A percentile compares a stretch with the other conserved stretches of the same genome.
Conservation (phyloP, 805 yeast genomes). For the Pichia nanzhaoensis region DNA sequence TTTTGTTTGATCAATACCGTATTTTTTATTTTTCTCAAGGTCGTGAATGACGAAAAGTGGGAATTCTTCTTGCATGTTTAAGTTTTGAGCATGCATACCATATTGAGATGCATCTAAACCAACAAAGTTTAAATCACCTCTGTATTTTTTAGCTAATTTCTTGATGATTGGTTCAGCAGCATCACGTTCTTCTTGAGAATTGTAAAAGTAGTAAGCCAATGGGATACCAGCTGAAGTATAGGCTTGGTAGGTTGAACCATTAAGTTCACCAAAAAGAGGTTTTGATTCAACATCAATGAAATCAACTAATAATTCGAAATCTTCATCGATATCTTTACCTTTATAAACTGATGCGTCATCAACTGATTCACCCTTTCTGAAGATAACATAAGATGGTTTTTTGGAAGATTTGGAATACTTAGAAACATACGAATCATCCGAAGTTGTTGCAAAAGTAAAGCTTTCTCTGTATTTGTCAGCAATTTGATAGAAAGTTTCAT, state of each 20-base stretch:
- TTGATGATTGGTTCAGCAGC: slow-evolving; percentile 45
- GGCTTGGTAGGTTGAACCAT: slow-evolving; percentile 65
- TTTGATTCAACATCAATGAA: slow-evolving; percentile 59
- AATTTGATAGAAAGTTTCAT: slow-evolving; percentile 52
- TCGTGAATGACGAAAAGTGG: slow-evolving; percentile 92
- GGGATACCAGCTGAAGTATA: slow-evolving; percentile 74
- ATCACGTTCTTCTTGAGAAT: slow-evolving; percentile 56
- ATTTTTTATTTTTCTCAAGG: slow-evolving; percentile 59
- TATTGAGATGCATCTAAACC: slow-evolving; percentile 75
- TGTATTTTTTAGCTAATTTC: slow-evolving; percentile 62
- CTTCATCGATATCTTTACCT: slow-evolving; percentile 30
- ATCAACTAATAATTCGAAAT: slow-evolving; percentile 33
- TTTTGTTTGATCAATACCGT: slow-evolving; percentile 58
- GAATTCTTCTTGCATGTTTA: slow-evolving; percentile 77
- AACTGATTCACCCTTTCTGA: slow-evolving; percentile 40
- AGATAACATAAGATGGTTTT: slow-evolving; percentile 37
- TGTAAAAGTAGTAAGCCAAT: slow-evolving; percentile 83
- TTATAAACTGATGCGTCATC: slow-evolving; percentile 45
- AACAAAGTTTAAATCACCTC: slow-evolving; percentile 81
- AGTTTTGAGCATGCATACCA: slow-evolving; percentile 81
- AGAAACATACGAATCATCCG: slow-evolving; percentile 29
- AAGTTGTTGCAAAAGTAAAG: slow-evolving; percentile 50
- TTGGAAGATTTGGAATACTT: slow-evolving; percentile 31
- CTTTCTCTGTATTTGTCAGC: slow-evolving; percentile 64
- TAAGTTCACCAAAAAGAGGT: slow-evolving; percentile 84